These are phyloP conservation scores for Neopestalotiopsis sp. DNA, from an alignment of 2,329 filamentous ascomycete genomes.

Conservation along the genomic window DNA sequence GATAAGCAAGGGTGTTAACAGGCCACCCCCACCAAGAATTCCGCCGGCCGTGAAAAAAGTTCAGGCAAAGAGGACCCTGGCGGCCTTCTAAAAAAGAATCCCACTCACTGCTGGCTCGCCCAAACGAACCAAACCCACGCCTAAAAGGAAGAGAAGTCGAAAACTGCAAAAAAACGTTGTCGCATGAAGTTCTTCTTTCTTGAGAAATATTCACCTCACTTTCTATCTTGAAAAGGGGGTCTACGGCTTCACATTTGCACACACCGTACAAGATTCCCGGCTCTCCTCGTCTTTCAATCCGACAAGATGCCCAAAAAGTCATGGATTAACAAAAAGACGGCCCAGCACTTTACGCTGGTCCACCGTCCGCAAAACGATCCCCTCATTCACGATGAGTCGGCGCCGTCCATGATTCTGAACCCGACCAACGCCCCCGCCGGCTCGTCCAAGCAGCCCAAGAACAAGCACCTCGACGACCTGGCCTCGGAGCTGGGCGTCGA, in stretches of 20 bases:
- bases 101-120: neutral
- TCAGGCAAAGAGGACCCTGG: conserved; percentile 9
- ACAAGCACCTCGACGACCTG: conserved; percentile 76
- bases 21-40: conserved; percentile 12
- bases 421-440: conserved; percentile 60
- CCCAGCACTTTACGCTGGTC: conserved; percentile 91
- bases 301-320: conserved; percentile 18
- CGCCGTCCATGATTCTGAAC: conserved; percentile 90
- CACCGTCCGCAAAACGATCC: conserved; percentile 98
- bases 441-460: conserved; percentile 49
- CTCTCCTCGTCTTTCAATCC: neutral
- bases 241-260: neutral
- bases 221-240: neutral
- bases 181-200: neutral
- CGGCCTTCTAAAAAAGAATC: neutral
- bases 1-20: conserved; percentile 6
- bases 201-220: neutral
- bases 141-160: neutral
- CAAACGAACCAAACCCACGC: neutral
- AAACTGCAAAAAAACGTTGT: neutral
- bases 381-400: conserved; percentile 88
- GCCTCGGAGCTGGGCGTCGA: conserved; percentile 75
- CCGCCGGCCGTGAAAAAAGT: neutral
- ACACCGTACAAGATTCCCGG: neutral
- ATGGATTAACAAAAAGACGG: conserved; percentile 77